Base-by-base conservation (phyloP, 1,284 basidiomycete species). In the Fomitopsis betulina region DNA sequence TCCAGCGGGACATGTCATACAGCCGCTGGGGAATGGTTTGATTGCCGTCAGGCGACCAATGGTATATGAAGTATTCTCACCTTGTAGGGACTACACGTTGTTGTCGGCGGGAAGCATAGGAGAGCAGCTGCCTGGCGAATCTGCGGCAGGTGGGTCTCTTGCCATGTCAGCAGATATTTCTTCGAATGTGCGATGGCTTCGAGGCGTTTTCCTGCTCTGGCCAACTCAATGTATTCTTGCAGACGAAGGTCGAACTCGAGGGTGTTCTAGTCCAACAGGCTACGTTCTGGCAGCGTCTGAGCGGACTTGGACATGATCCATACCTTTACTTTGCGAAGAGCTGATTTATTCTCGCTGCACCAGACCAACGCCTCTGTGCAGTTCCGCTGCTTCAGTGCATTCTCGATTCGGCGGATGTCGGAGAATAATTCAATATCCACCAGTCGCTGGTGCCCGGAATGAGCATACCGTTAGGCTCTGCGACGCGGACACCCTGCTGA, bases 151-250 rank as follows among this genome's bases (percentile, higher is more conserved):
- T 94, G 93, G 0, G 86, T 89, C 40, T 89, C 87, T 54, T 89
- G 86, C 88, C 93, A 94, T n/a, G 84, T 70, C 4, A 89, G 73
- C 2, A 99, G 81, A 68, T 98, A 80, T 70, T 92, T 94, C 68
- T 85, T 83, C 19, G 85, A 81, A 72, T 99, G 98, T 0, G 82
- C 78, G 62, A 98, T 95, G 1, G 97, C 97, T 53, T 91, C 88
- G 35, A 78, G 67, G 5, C 78, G 80, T 68, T 86, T 87, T n/a
- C 83, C 73, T 15, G 79, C 76, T 43, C 95, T 80, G 38, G 87
- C 85, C 8, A 98, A 80, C 73, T 99, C 97, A 66, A 99, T 94
- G 71, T 91, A 98, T 74, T 98, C 95, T 74, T 99, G 97, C 49
- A 98, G 78, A 21, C 97, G 85, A 32, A 99, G 83, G 60, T 96